These are phyloP conservation scores for Russula virescens DNA, from an alignment of 768 basidiomycete genomes.

Conservation along the genomic window DNA sequence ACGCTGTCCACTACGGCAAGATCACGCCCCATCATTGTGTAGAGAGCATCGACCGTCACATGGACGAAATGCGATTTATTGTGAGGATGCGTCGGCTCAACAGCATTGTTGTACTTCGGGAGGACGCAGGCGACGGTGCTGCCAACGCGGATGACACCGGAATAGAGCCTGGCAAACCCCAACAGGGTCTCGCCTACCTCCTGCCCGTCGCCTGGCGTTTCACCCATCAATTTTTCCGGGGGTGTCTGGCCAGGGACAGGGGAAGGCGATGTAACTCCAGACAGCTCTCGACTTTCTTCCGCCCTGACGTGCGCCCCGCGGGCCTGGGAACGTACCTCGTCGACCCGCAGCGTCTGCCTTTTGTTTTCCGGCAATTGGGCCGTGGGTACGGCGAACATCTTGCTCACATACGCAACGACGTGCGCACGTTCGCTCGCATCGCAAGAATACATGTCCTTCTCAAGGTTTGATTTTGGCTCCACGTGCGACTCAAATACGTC, in stretches of 20 bases:
- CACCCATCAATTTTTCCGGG: conserved; percentile 23
- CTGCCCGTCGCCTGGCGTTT: conserved; percentile 23
- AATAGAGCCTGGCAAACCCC: conserved; percentile 92
- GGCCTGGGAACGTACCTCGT: conserved; percentile 71
- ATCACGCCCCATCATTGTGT: conserved; percentile 97
- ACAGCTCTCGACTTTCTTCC: conserved; percentile 14
- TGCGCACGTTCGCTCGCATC: conserved; percentile 50
- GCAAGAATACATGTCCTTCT: conserved; percentile 74
- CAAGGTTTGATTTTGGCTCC: conserved; percentile 72
- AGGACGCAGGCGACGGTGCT: conserved; percentile 65
- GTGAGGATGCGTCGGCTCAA: conserved; percentile 56
- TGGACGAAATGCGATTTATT: conserved; percentile 61
- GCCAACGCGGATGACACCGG: conserved; percentile 70
- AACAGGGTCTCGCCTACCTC: conserved; percentile 62
- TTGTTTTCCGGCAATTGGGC: conserved; percentile 85
- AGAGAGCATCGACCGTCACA: conserved; percentile 68
- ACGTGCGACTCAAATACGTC: conserved; percentile 55
- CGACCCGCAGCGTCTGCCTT: conserved; percentile 66
- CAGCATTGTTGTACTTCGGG: conserved; percentile 73
- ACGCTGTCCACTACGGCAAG: conserved; percentile 79
- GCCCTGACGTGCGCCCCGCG: conserved; percentile 37
- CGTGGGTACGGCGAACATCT: conserved; percentile 91
- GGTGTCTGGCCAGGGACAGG: conserved; percentile 20
- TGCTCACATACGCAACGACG: conserved; percentile 87
- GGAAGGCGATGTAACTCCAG: conserved; percentile 7